Percentiles rank a stretch among this genome's conserved stretches.
Conservation (phyloP, 169 alveolate genomes). For the Plasmodium fragile region DNA sequence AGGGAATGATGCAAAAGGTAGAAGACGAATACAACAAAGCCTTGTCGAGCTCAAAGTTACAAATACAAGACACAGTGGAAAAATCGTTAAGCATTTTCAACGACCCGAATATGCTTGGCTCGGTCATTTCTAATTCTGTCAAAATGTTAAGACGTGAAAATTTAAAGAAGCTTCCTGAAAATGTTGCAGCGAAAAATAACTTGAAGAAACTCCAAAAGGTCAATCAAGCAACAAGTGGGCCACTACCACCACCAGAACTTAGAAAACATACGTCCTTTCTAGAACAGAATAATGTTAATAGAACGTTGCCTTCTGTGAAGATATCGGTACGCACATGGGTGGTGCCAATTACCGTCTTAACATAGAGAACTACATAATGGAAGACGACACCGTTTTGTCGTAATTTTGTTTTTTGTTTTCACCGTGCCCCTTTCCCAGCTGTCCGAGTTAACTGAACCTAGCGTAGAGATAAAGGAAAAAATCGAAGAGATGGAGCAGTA, state of each 20-base stretch:
- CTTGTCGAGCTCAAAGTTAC: conserved; percentile 30
- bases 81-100: conserved; percentile 60
- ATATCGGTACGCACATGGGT: conserved; percentile 23
- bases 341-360: background rate
- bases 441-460: conserved; percentile 69
- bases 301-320: conserved; percentile 56
- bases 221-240: conserved; percentile 39
- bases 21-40: conserved; percentile 73
- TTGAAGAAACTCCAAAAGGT: conserved; percentile 10
- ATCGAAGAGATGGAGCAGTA: conserved; percentile 70
- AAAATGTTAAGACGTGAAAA: conserved; percentile 34
- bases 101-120: conserved; percentile 45
- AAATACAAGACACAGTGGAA: conserved; percentile 57
- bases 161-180: conserved; percentile 4
- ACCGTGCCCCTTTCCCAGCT: conserved; percentile 2
- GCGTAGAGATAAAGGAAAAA: conserved; percentile 58
- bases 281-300: conserved; percentile 44
- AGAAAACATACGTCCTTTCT: conserved; percentile 54
- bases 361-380: background rate
- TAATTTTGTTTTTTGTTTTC: background rate
- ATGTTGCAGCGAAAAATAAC: background rate
- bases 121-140: conserved; percentile 62
- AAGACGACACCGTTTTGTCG: background rate
- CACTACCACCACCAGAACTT: conserved; percentile 75
- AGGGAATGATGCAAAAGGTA: conserved; percentile 75